phyloP scores from a whole-genome alignment of 2,329 filamentous ascomycete genomes.

The Dendrostoma leiphaemia region DNA sequence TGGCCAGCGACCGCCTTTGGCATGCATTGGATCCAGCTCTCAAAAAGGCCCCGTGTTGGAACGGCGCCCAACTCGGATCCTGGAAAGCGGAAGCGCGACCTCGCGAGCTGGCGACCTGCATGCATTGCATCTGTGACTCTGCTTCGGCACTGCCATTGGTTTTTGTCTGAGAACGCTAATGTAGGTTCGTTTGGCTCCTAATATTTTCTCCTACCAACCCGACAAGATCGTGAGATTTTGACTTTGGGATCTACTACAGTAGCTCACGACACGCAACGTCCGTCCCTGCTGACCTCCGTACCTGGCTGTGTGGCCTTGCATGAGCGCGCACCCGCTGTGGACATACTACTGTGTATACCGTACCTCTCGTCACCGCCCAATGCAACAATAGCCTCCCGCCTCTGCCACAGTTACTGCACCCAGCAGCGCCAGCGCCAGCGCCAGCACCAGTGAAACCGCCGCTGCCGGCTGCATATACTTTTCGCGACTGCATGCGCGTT shows the following conservation, averaged over 20 bases:
- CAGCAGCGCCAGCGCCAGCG: no score
- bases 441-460: not conserved
- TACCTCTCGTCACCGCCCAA: not conserved
- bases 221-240: not conserved
- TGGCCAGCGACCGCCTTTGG: no score
- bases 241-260: not conserved
- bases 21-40: not conserved
- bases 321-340: slow-evolving; percentile 7
- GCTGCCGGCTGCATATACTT: not conserved
- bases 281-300: slow-evolving; percentile 7
- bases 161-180: slow-evolving; percentile 15
- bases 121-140: not conserved
- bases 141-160: slow-evolving; percentile 10
- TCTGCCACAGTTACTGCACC: no score
- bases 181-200: slow-evolving; percentile 12
- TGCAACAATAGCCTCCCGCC: not conserved
- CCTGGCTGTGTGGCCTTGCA: not conserved
- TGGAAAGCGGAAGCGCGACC: no score
- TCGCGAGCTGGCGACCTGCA: not conserved
- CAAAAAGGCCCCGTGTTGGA: not conserved
- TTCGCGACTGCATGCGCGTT: not conserved
- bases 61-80: slow-evolving; percentile 2
- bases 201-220: slow-evolving; percentile 4
- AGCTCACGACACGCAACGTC: slow-evolving; percentile 8
- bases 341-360: no score